Evolutionary conservation across 2,329 filamentous ascomycete species (phyloP).

Genomic region (Colletotrichum spaethianum): DNA sequence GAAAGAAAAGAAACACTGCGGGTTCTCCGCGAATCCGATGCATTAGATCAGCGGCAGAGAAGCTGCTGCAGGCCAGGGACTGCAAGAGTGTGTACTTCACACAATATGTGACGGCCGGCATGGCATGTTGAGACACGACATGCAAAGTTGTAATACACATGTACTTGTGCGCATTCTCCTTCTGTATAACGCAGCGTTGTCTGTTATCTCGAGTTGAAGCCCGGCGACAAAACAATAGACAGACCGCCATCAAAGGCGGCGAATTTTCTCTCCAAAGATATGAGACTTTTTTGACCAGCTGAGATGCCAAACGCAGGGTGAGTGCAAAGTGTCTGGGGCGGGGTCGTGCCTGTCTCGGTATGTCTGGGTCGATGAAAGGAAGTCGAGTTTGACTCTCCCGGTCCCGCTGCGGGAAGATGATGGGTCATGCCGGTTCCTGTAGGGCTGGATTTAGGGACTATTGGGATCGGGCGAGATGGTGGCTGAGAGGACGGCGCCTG

Average conservation of each 20-base stretch:
- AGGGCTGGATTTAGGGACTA: background rate
- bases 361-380: constrained; percentile 5
- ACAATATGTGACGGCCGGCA: constrained; percentile 32
- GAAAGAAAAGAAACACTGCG: constrained; percentile 9
- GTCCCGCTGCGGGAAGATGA: background rate
- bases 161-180: background rate
- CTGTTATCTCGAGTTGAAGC: constrained; percentile 7
- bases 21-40: constrained; percentile 17
- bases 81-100: background rate
- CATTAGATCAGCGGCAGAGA: constrained; percentile 25
- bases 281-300: background rate
- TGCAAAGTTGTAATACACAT: constrained; percentile 26
- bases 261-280: background rate
- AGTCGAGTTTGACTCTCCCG: constrained; percentile 28
- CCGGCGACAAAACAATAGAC: constrained; percentile 34
- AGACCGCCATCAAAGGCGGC: background rate
- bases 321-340: constrained; percentile 1
- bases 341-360: background rate
- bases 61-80: constrained; percentile 10
- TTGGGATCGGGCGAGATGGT: constrained; percentile 6
- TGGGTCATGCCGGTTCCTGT: background rate
- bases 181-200: constrained; percentile 19
- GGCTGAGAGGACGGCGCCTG: background rate
- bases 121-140: constrained; percentile 23
- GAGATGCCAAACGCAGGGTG: background rate